Evolutionary conservation across 2,329 filamentous ascomycete species (phyloP).

Genomic region (Macrophomina pseudophaseolina): DNA sequence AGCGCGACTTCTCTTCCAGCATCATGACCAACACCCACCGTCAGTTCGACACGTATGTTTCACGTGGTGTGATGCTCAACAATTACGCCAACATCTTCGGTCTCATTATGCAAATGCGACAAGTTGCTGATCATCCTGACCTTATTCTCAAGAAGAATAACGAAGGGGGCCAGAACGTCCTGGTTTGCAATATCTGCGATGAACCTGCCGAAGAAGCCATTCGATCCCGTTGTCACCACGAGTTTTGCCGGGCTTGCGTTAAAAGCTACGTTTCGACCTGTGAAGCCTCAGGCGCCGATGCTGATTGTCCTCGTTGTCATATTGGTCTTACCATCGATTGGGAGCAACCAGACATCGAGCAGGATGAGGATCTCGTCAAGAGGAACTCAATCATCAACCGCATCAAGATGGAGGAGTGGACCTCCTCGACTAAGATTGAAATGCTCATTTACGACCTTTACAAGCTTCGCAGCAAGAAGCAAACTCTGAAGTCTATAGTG

Average conservation of each 20-base stretch:
- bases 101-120: conserved; percentile 98
- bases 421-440: conserved; percentile 97
- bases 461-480: conserved; percentile 87
- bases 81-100: conserved; percentile 99
- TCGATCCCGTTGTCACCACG: conserved; percentile 88
- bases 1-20: conserved; percentile 92
- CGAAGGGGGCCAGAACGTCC: conserved; percentile 84
- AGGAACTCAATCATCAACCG: conserved; percentile 98
- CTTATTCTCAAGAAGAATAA: conserved; percentile 87
- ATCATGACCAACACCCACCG: conserved; percentile 93
- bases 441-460: conserved; percentile 93
- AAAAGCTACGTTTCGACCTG: conserved; percentile 81
- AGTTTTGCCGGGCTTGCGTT: conserved; percentile 84
- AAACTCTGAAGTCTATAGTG: conserved; percentile 94
- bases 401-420: conserved; percentile 99
- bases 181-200: conserved; percentile 94
- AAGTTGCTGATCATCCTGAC: conserved; percentile 96
- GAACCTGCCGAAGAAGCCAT: conserved; percentile 95
- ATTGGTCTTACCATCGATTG: conserved; percentile 89
- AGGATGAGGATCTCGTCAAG: conserved; percentile 84
- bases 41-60: conserved; percentile 94
- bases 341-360: conserved; percentile 93
- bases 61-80: conserved; percentile 88
- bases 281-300: conserved; percentile 60
- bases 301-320: conserved; percentile 89